Evolutionary conservation across 2,329 filamentous ascomycete species (phyloP).

Genomic region (Verticillium tricorpus): DNA sequence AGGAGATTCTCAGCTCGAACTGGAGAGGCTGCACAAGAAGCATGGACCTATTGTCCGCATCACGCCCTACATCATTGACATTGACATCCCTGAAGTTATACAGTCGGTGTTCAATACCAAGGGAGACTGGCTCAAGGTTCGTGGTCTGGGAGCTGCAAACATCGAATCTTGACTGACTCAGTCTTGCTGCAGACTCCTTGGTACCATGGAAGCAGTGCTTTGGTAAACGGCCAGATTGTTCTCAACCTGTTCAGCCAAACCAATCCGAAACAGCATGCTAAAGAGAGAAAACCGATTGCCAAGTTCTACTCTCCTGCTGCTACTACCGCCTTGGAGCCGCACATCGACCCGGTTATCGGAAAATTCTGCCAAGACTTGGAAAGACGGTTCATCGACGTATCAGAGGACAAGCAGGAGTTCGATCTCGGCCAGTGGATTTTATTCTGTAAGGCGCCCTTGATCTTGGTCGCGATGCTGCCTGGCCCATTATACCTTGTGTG

Average conservation of each 20-base stretch:
- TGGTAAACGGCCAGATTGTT: constrained; percentile 20
- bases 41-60: constrained; percentile 36
- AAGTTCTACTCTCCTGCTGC: constrained; percentile 20
- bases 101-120: constrained; percentile 30
- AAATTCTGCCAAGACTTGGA: constrained; percentile 26
- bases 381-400: constrained; percentile 22
- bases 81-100: constrained; percentile 31
- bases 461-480: too few species aligned
- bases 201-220: constrained; percentile 19
- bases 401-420: constrained; percentile 19
- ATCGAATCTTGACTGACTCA: neutral
- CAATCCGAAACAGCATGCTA: constrained; percentile 15
- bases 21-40: constrained; percentile 28
- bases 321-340: constrained; percentile 17
- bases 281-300: constrained; percentile 17
- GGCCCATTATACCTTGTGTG: too few species aligned
- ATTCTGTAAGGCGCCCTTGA: constrained; percentile 25
- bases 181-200: constrained; percentile 15
- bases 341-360: constrained; percentile 23
- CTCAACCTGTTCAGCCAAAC: constrained; percentile 20
- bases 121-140: constrained; percentile 23
- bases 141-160: neutral
- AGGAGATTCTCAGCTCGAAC: constrained; percentile 21
- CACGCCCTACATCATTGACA: constrained; percentile 31
- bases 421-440: constrained; percentile 35